Evolutionary conservation across 208 protist species (phyloP).

Genomic region (Trypanosoma avium): DNA sequence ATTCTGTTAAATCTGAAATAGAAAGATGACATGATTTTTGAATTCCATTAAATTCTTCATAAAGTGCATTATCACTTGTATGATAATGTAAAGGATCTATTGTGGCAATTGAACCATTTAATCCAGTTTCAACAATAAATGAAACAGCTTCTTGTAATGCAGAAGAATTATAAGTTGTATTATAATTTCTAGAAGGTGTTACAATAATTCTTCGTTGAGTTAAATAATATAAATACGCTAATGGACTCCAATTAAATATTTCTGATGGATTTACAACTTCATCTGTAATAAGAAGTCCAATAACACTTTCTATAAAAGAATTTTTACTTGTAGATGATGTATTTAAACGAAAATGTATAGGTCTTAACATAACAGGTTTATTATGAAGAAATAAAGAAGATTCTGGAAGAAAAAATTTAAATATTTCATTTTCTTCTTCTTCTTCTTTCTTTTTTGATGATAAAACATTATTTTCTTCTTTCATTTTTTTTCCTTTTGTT

Average conservation of each 20-base stretch:
- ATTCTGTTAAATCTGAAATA: slow-evolving; percentile 63
- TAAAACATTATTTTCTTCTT: too few relatives aligned
- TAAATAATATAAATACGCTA: slow-evolving; percentile 98
- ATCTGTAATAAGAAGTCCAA: slow-evolving; percentile 92
- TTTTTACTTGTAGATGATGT: slow-evolving; percentile 32
- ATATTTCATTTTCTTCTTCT: background rate
- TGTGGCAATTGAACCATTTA: slow-evolving; percentile 95
- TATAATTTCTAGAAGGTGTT: slow-evolving; percentile 96
- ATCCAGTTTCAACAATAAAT: slow-evolving; percentile 88
- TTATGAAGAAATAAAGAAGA: slow-evolving; percentile 27
- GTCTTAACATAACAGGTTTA: slow-evolving; percentile 21
- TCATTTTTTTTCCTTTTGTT: background rate
- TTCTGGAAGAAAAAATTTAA: slow-evolving; percentile 21
- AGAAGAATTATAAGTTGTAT: slow-evolving; percentile 56
- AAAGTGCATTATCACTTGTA: slow-evolving; percentile 61
- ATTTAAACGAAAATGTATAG: slow-evolving; percentile 41
- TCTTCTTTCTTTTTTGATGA: too few relatives aligned
- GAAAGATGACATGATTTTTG: slow-evolving; percentile 44
- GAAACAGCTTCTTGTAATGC: slow-evolving; percentile 88
- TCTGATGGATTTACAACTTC: slow-evolving; percentile 95
- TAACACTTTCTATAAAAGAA: slow-evolving; percentile 79
- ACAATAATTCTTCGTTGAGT: slow-evolving; percentile 95
- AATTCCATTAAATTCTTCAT: slow-evolving; percentile 59
- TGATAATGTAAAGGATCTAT: slow-evolving; percentile 94
- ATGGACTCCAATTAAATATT: slow-evolving; percentile 84